These are phyloP conservation scores for Colletotrichum simmondsii DNA, from an alignment of 2,329 filamentous ascomycete genomes.

Conservation along the genomic window DNA sequence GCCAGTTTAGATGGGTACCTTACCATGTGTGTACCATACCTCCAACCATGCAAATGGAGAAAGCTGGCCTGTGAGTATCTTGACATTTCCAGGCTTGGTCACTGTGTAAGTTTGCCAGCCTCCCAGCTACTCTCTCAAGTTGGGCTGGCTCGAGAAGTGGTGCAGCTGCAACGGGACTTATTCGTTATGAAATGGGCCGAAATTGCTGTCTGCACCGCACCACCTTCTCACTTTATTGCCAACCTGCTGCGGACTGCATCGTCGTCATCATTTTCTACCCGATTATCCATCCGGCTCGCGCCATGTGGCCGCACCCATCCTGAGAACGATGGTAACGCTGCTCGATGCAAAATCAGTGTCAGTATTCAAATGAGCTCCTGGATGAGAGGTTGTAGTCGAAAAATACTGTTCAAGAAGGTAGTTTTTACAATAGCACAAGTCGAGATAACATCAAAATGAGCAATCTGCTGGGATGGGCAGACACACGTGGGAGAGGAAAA, in stretches of 20 bases:
- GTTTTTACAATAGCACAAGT: background rate
- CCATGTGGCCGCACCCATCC: background rate
- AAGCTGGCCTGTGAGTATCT: slow-evolving; percentile 19
- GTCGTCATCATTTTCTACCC: slow-evolving; percentile 23
- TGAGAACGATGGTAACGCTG: background rate
- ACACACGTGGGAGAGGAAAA: slow-evolving; percentile 15
- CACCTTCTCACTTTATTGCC: slow-evolving; percentile 2
- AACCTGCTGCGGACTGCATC: slow-evolving; percentile 12
- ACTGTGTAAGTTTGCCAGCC: no score
- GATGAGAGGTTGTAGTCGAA: background rate
- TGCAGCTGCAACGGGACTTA: background rate
- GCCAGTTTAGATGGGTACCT: slow-evolving; percentile 2
- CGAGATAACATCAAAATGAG: slow-evolving; percentile 5
- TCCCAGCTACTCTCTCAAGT: background rate
- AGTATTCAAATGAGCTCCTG: background rate
- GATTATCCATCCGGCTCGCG: background rate
- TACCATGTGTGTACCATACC: background rate
- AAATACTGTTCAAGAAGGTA: background rate
- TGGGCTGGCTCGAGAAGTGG: background rate
- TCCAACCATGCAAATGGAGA: background rate
- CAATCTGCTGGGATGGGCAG: background rate
- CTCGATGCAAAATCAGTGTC: background rate
- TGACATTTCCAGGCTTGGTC: background rate
- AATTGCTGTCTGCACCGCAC: background rate
- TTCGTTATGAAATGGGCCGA: background rate